Evolutionary conservation across 2,329 filamentous ascomycete genomes (phyloP).

Genomic region (Lasiodiplodia gonubiensis): DNA sequence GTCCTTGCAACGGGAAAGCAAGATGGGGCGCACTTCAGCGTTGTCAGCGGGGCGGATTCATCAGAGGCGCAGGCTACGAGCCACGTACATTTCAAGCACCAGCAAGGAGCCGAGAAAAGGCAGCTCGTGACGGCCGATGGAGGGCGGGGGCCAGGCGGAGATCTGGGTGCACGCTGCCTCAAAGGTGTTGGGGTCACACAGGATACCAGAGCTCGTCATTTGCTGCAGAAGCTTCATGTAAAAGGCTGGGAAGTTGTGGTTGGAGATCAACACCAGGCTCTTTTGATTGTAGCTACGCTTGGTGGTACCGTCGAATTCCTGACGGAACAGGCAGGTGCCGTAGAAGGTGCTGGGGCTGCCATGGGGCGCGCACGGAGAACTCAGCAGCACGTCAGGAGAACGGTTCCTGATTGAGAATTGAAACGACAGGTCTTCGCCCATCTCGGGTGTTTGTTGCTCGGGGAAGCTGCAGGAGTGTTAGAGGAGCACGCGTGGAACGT

Average conservation of each 20-base stretch:
- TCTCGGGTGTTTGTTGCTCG: slow-evolving; percentile 50
- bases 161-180: slow-evolving; percentile 48
- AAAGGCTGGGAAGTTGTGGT: slow-evolving; percentile 48
- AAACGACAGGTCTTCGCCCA: slow-evolving; percentile 46
- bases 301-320: slow-evolving; percentile 48
- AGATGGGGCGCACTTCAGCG: slow-evolving; percentile 43
- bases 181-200: slow-evolving; percentile 47
- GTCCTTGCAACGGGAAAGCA: slow-evolving; percentile 49
- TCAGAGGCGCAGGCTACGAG: background rate
- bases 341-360: slow-evolving; percentile 46
- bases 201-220: slow-evolving; percentile 45
- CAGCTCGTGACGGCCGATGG: slow-evolving; percentile 45
- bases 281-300: slow-evolving; percentile 52
- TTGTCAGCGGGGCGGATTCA: slow-evolving; percentile 3
- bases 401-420: slow-evolving; percentile 50
- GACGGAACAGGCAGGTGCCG: slow-evolving; percentile 48
- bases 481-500: background rate
- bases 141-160: slow-evolving; percentile 43
- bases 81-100: slow-evolving; percentile 43
- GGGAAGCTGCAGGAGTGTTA: slow-evolving; percentile 42
- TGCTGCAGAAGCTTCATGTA: slow-evolving; percentile 43
- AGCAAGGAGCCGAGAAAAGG: slow-evolving; percentile 48
- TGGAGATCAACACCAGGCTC: slow-evolving; percentile 48
- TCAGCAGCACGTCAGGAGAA: slow-evolving; percentile 63
- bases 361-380: slow-evolving; percentile 46